Percentiles rank a stretch among this genome's conserved stretches.
phyloP scores from a whole-genome alignment of 179 eudicot genomes.

The Silene noctiflora region DNA sequence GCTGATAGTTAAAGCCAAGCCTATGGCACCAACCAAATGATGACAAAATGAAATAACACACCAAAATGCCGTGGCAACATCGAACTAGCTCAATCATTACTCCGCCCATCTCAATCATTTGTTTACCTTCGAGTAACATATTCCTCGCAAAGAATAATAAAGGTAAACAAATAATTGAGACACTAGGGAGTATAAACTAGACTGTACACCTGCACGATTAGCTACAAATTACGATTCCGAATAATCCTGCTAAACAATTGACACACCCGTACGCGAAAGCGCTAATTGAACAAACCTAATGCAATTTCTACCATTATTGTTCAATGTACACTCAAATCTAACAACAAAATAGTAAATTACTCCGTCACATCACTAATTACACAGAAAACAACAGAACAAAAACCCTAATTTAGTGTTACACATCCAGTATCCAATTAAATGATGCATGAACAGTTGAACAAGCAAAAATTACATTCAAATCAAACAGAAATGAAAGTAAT shows the following conservation, averaged over 20 bases:
- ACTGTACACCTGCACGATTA: neutral
- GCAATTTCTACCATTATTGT: neutral
- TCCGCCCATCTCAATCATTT: neutral
- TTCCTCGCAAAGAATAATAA: too few relatives aligned
- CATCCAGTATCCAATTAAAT: neutral
- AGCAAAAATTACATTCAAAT: neutral
- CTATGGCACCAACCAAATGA: neutral
- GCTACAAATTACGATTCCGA: neutral
- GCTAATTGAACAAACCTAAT: neutral
- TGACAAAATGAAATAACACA: neutral
- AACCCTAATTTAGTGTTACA: neutral
- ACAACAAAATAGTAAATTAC: neutral
- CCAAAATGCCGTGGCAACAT: neutral
- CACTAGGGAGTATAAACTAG: neutral
- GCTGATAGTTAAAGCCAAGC: neutral
- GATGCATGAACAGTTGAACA: neutral
- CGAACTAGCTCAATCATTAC: neutral
- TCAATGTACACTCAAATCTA: neutral
- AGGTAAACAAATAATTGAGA: neutral
- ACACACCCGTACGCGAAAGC: neutral
- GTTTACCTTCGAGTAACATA: too few relatives aligned
- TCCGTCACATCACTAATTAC: neutral
- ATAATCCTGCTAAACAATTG: neutral
- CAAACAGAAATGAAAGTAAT: neutral
- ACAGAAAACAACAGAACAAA: neutral